Base-by-base conservation (phyloP, 2,329 filamentous ascomycete genomes). In the Spiromastix sp. region DNA sequence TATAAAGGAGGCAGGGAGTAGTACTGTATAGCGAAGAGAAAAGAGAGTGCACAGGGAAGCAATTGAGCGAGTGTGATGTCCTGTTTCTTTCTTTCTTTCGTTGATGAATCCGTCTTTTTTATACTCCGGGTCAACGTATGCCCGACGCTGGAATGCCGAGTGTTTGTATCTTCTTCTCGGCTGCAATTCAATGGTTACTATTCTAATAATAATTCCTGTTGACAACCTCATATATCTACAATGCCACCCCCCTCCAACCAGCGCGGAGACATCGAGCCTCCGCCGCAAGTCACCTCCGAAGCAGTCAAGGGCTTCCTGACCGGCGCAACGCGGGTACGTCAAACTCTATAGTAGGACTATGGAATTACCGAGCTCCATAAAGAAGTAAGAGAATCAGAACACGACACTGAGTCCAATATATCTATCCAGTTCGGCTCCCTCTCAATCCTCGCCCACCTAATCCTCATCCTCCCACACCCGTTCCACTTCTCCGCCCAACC, bases 391-490 rank as follows among this genome's bases (percentile, higher is more conserved):
- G n/a, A n/a, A n/a, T 24, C 7, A 24, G 7, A 24, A 24, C n/a
- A 7, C 21, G n/a, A 24, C n/a, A n/a, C 21, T 24, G n/a, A 24
- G 7, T n/a, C 21, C 21, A 24, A 24, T n/a, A n/a, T n/a, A n/a
- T n/a, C 21, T 24, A 7, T 24, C 21, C n/a, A 63, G 60, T 67
- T 63, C 44, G 61, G 61, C 42, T 59, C 60, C 20, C 56, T 66
- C 38, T 64, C 61, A n/a, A 58, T 67, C 37, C 47, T 64, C 16
- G 56, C 60, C 2, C 63, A 67, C 45, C 55, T 66, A 51, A 60
- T 64, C 38, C 47, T 67, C 41, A 54, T 50, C 34, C 53, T 61
- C 32, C 60, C 60, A 15, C 60, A 63, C 40, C 60, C 60, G 2
- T 60, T 63, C 39, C 57, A 52, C 36, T 63, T 63, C 44, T 47